Evolutionary conservation across 345 rosid genomes (phyloP), one percentile per base, ranked within the genome.

Genomic region (Eucalyptus decipiens): DNA sequence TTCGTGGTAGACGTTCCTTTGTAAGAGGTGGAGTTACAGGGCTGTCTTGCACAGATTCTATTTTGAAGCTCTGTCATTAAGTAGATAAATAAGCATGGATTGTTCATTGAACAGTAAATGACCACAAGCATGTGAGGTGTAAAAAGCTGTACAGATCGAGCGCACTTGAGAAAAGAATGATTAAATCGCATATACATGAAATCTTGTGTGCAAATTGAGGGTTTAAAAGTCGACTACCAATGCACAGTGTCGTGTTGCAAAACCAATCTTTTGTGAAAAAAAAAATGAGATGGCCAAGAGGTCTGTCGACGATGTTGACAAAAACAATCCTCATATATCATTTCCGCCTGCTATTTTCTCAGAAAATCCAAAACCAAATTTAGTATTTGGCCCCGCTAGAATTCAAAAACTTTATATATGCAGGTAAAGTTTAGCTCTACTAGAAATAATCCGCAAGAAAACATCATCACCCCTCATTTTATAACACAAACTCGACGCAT

Each of bases 21-120:
- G 93, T 93, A 88, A 96, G 89, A 62, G 99, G 95, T 1, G 99
- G 98, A 80, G 96, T 94, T 92, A 96, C 95, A 3, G 99, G 99
- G 89, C 99, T 97, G 49, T 93, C 98, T 85, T 95, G 95, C 65
- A 91, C 96, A 85, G 96, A 97, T 94, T 95, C 99, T 60, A 93
- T 87, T 92, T 96, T 97, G 51, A 94, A 91, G 91, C 94, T 94
- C 95, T 94, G 95, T 26, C 54, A 89, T 86, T 40, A 76, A 76
- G 47, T 40, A 40, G 85, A 76, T 76, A 23, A 11, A 76, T 40
- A 76, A 76, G 85, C 85, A 76, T 40, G 85, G 85, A 40, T 21
- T 4, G 47, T 23, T 40, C 85, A 76, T 76, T 76, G 85, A 76
- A 76, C 30, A 40, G 85, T 76, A 40, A 40, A 40, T 76, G 85